Evolutionary conservation across 257 asterid species (phyloP), one percentile per base, ranked within the genome.

Genomic region (Hygrophila difformis): DNA sequence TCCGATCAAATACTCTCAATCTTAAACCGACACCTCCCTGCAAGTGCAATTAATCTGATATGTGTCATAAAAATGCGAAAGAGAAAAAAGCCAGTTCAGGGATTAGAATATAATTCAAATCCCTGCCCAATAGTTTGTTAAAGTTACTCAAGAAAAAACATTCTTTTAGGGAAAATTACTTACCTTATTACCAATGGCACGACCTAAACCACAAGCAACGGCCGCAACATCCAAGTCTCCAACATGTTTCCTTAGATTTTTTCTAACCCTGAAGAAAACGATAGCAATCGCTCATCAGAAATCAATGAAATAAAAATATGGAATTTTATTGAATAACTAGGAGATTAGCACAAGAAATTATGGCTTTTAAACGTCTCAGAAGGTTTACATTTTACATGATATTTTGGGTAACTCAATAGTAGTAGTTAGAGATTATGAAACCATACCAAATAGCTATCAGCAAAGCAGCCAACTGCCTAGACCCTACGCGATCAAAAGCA

Each of bases 101-200:
- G n/a, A n/a, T 8, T 24, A 8, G 8, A 24, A 24, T 24, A 24
- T 24, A 24, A 24, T 8, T 24, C 8, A n/a, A n/a, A n/a, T n/a
- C n/a, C n/a, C n/a, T 3, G 31, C 8, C 31, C 31, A 24, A 24
- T 14, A 37, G n/a, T 56, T 18, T 16, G 17, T 17, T 28, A 18
- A 45, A 47, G 39, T 29, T 29, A 14, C 12, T 15, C 8, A 29
- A 29, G n/a, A 4, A 17, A 28, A 39, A 4, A 8, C 16, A 11
- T 19, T 29, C 7, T 18, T 49, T 17, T 1, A 11, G 17, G 18
- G 38, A 62, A 42, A 23, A 2, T 37, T 34, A 40, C 44, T 60
- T 75, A 76, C 97, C 94, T 87, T 87, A 47, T 87, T 87, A 63
- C 97, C 97, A 39, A 87, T 81, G n/a, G 97, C 97, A 47, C 87